Evolutionary conservation across 164 flowering plant species (phyloP).

Genomic region (Berberis thunbergii): DNA sequence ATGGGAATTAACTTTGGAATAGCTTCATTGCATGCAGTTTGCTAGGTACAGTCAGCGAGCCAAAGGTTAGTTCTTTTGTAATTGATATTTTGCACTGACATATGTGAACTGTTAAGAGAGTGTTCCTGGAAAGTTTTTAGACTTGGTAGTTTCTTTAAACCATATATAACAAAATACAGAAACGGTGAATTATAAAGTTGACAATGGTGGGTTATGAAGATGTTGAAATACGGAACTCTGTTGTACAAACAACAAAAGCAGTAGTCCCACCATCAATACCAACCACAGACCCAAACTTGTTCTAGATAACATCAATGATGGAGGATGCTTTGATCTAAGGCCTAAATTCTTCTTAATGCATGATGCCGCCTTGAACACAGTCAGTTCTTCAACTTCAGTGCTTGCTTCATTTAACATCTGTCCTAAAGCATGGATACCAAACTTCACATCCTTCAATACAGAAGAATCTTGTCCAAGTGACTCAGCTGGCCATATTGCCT

Average conservation of each 20-base stretch:
- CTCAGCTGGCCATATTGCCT: constrained; percentile 27
- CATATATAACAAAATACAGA: no score
- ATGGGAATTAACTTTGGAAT: no score
- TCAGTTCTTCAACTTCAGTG: neutral
- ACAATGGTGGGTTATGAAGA: neutral
- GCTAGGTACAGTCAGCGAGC: no score
- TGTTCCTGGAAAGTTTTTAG: no score
- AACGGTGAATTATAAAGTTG: neutral
- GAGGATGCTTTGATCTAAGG: neutral
- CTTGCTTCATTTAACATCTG: neutral
- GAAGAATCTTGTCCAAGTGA: constrained; percentile 8
- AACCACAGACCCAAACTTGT: neutral
- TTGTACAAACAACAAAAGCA: neutral
- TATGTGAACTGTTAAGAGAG: no score
- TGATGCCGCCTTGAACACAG: neutral
- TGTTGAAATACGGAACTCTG: neutral
- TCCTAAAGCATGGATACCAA: neutral
- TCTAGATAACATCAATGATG: neutral
- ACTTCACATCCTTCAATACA: constrained; percentile 6
- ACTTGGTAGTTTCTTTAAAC: no score
- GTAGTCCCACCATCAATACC: neutral
- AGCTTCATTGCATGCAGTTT: no score
- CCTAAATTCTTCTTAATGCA: neutral
- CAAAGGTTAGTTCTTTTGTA: no score
- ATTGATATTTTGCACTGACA: no score